Percentiles rank a stretch among this genome's conserved stretches.
phyloP scores from a whole-genome alignment of 805 yeast genomes.

The Monosporozyma solicola region DNA sequence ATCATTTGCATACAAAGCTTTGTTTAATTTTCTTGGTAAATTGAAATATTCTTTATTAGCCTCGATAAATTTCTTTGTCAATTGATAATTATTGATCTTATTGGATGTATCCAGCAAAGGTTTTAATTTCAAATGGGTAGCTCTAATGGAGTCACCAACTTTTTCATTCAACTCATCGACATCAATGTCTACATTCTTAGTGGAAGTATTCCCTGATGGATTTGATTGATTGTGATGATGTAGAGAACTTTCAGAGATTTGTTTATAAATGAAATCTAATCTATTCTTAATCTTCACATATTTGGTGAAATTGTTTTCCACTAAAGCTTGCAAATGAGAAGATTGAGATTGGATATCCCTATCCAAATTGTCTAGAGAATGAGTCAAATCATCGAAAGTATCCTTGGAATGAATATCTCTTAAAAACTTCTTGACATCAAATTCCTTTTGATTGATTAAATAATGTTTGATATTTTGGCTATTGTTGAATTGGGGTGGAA shows the following conservation, averaged over 20 bases:
- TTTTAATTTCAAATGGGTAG: constrained; percentile 44
- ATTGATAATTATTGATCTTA: constrained; percentile 40
- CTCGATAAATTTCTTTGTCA: constrained; percentile 43
- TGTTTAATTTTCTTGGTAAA: constrained; percentile 42
- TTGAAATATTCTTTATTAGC: constrained; percentile 47
- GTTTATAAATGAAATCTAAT: constrained; percentile 50
- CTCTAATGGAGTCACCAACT: constrained; percentile 41
- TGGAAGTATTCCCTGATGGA: constrained; percentile 18
- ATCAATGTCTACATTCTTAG: constrained; percentile 15
- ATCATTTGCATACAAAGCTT: constrained; percentile 40
- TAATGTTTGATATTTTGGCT: constrained; percentile 23
- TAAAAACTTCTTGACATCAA: constrained; percentile 49
- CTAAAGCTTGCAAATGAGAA: constrained; percentile 40
- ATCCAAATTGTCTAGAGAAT: constrained; percentile 43
- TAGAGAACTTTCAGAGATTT: constrained; percentile 32
- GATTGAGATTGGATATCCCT: constrained; percentile 41
- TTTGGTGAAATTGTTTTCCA: constrained; percentile 51
- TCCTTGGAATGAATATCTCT: constrained; percentile 48
- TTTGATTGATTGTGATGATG: constrained; percentile 14
- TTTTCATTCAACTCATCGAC: constrained; percentile 33
- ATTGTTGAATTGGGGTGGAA: constrained; percentile 12
- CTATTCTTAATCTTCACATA: constrained; percentile 59
- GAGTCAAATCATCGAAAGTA: constrained; percentile 40
- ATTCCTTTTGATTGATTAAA: constrained; percentile 48
- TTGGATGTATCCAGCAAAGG: constrained; percentile 48